Evolutionary conservation across 306 rosid genomes (phyloP).

Genomic region (Mimosa bimucronata): DNA sequence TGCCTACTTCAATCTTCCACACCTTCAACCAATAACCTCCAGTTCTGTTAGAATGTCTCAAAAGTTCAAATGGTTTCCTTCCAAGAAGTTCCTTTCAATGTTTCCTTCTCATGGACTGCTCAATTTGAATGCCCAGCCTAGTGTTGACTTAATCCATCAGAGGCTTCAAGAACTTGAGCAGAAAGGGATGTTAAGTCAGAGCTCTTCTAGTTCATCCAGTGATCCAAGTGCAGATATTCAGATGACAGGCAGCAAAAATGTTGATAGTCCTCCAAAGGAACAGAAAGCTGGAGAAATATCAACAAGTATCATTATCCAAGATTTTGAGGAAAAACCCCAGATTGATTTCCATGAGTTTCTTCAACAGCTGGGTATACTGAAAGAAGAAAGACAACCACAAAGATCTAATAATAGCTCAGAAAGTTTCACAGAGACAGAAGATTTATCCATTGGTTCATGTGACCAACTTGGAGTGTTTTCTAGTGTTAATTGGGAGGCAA

Average conservation of each 20-base stretch:
- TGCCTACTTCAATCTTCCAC: conserved; percentile 94
- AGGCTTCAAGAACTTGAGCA: conserved; percentile 80
- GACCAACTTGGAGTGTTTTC: conserved; percentile 57
- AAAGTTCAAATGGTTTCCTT: conserved; percentile 86
- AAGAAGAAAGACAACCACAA: conserved; percentile 43
- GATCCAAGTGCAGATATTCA: conserved; percentile 44
- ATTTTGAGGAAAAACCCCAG: conserved; percentile 80
- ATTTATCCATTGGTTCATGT: conserved; percentile 37
- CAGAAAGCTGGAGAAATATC: conserved; percentile 39
- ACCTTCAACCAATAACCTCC: conserved; percentile 51
- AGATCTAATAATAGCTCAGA: conserved; percentile 18
- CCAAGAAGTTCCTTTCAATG: conserved; percentile 87
- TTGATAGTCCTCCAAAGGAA: conserved; percentile 36
- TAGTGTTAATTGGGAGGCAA: conserved; percentile 74
- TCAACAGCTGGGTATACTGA: conserved; percentile 83
- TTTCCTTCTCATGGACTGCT: conserved; percentile 79
- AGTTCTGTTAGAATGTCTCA: conserved; percentile 46
- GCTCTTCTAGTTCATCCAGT: conserved; percentile 49
- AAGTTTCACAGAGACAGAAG: conserved; percentile 50
- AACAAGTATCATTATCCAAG: conserved; percentile 19
- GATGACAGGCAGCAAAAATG: conserved; percentile 28
- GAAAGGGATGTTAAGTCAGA: conserved; percentile 45
- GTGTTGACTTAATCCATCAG: conserved; percentile 93
- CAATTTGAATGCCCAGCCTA: conserved; percentile 86
- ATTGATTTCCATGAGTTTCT: conserved; percentile 96